A percentile compares a stretch with the other conserved stretches of the same genome.
Evolutionary conservation across 305 asterid genomes (phyloP).

Genomic region (Rubia peregrina): DNA sequence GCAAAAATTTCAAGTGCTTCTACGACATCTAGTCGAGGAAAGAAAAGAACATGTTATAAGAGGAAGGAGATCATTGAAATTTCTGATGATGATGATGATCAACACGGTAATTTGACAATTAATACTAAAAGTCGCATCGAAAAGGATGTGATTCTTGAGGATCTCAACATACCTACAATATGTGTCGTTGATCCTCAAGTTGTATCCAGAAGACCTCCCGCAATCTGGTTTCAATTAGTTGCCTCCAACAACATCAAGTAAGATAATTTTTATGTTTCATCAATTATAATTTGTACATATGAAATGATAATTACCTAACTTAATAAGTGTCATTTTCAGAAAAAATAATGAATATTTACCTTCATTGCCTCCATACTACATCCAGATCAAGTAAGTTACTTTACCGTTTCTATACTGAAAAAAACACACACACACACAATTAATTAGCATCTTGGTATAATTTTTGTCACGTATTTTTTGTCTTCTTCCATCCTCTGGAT

Average conservation of each 20-base stretch:
- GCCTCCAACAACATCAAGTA: slow-evolving; percentile 20
- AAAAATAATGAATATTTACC: slow-evolving; percentile 7
- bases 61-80: background rate
- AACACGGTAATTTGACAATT: background rate
- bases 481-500: background rate
- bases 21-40: background rate
- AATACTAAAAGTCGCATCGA: no score
- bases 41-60: background rate
- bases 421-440: no score
- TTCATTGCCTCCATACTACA: slow-evolving; percentile 9
- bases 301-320: background rate
- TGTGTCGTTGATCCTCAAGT: slow-evolving; percentile 6
- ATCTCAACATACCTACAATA: slow-evolving; percentile 16
- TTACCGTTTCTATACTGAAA: background rate
- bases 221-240: slow-evolving; percentile 23
- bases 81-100: background rate
- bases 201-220: background rate
- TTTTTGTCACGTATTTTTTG: background rate
- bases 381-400: slow-evolving; percentile 23
- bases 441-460: background rate
- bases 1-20: no score
- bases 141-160: slow-evolving; percentile 5
- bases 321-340: slow-evolving; percentile 9
- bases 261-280: slow-evolving; percentile 8
- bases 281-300: background rate